phyloP scores from a whole-genome alignment of 495 filamentous ascomycete genomes.

The Trichoderma parareesei region DNA sequence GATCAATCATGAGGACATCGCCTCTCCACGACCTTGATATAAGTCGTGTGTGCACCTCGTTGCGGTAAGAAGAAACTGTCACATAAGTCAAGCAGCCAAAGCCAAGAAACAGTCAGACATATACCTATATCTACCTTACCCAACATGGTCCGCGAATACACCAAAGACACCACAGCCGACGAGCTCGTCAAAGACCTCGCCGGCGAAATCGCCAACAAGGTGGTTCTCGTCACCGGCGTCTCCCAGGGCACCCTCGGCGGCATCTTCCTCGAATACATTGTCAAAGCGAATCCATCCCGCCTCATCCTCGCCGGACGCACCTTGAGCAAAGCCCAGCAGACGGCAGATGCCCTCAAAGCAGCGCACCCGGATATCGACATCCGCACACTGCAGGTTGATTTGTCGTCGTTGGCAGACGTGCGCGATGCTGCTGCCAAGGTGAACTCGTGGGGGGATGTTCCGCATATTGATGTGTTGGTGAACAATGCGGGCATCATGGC shows the following conservation, averaged over 20 bases:
- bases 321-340: conserved; percentile 28
- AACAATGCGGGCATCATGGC: conserved; percentile 67
- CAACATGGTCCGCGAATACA: conserved; percentile 13
- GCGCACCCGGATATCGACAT: conserved; percentile 17
- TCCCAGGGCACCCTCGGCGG: conserved; percentile 37
- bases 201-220: conserved; percentile 21
- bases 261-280: conserved; percentile 29
- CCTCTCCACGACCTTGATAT: too few relatives aligned
- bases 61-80: too few relatives aligned
- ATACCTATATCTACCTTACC: neutral
- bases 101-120: neutral
- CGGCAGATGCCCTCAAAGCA: conserved; percentile 20
- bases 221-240: conserved; percentile 38
- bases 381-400: conserved; percentile 33
- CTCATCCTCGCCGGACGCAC: conserved; percentile 43
- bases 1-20: too few relatives aligned
- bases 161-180: conserved; percentile 15
- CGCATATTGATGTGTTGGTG: conserved; percentile 52
- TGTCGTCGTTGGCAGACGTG: conserved; percentile 36
- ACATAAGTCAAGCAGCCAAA: too few relatives aligned
- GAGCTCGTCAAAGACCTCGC: conserved; percentile 15
- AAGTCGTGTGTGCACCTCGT: too few relatives aligned
- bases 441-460: conserved; percentile 25
- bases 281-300: conserved; percentile 28
- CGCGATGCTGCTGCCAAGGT: conserved; percentile 32